Evolutionary conservation across 495 filamentous ascomycete species (phyloP), one percentile per base, ranked within the genome.

Genomic region (Aspergillus incahuasiensis): DNA sequence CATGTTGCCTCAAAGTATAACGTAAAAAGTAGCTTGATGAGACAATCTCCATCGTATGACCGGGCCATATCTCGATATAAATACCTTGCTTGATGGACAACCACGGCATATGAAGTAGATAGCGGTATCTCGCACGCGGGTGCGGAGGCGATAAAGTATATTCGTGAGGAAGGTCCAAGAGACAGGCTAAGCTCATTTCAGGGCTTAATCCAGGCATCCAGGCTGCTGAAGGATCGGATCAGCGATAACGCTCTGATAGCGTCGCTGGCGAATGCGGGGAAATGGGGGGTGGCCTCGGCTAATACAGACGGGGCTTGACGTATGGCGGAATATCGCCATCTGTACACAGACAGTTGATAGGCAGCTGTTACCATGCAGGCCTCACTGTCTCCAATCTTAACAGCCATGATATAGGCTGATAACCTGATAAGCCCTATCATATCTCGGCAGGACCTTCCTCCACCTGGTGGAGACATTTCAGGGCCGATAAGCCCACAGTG

Each of bases 101-200:
- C 32, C 12, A 11, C 9, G 12, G 12, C 32, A n/a, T n/a, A n/a
- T n/a, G n/a, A n/a, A n/a, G 8, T 28, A 28, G 25, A 28, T 28
- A 28, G 24, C 20, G 18, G 34, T 38, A 22, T 19, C 40, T 18
- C 6, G 12, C 12, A 19, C 28, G n/a, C 25, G 39, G 15, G 20
- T 18, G 44, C 21, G 28, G 42, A 35, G 24, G 20, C 19, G 44
- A 35, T 34, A 53, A 56, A 55, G 48, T 41, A 54, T 43, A 48
- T 22, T n/a, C 21, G 11, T 28, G 46, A 11, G 66, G 66, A 68
- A 68, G 63, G 66, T 68, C 66, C 66, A 68, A 49, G 53, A 63
- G 66, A 54, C 13, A 24, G 16, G 40, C 55, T 57, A 57, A 47
- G 18, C 55, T 38, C 6, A 1, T 44, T 52, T 19, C 2, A 42